phyloP scores from a whole-genome alignment of 768 basidiomycete species.

The Phaeotremella skinneri region DNA sequence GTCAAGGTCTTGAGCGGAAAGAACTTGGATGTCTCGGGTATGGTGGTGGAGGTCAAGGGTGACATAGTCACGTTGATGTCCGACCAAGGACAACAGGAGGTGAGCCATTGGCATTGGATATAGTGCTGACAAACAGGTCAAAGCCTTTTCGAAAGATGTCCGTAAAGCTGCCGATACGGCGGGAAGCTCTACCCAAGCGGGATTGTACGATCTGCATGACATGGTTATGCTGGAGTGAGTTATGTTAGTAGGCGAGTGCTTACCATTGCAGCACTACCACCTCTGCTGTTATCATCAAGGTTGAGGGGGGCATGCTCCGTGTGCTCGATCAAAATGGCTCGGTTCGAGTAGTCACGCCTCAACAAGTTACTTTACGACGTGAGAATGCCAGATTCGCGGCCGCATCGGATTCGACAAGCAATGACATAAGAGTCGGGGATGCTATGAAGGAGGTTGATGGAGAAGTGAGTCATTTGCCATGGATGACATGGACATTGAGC shows the following conservation, averaged over 20 bases:
- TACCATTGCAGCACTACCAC: constrained; percentile 68
- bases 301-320: constrained; percentile 91
- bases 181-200: constrained; percentile 81
- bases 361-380: constrained; percentile 88
- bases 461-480: constrained; percentile 60
- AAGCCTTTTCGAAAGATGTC: constrained; percentile 94
- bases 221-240: constrained; percentile 93
- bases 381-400: constrained; percentile 74
- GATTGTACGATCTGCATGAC: constrained; percentile 93
- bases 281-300: constrained; percentile 95
- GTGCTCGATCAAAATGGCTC: constrained; percentile 93
- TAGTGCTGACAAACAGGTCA: constrained; percentile 61
- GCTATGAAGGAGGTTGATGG: constrained; percentile 89
- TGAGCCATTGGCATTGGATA: constrained; percentile 44
- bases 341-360: constrained; percentile 81
- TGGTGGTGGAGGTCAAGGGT: constrained; percentile 87
- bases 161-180: constrained; percentile 97
- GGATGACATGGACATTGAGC: constrained; percentile 4
- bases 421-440: constrained; percentile 81
- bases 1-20: constrained; percentile 97
- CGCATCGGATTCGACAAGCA: constrained; percentile 83
- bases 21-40: constrained; percentile 90
- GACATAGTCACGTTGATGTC: constrained; percentile 85
- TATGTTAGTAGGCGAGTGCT: constrained; percentile 5
- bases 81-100: constrained; percentile 97